phyloP scores from a whole-genome alignment of 495 filamentous ascomycete genomes.

The Clavariopsis aquatica region DNA sequence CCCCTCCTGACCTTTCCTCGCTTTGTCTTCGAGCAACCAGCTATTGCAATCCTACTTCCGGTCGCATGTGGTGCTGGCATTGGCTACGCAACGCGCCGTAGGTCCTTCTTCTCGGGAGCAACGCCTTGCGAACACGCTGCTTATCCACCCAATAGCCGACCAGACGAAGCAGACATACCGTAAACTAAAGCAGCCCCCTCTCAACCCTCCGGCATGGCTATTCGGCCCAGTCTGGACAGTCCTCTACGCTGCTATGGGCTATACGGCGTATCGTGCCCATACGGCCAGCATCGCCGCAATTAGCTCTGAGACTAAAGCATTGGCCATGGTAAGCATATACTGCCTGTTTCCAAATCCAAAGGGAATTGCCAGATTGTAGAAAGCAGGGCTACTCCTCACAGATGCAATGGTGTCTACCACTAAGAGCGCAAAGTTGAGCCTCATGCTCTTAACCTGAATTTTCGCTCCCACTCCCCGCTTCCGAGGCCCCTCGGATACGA shows the following conservation, averaged over 20 bases:
- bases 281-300: slow-evolving; percentile 59
- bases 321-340: slow-evolving; percentile 49
- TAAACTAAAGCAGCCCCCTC: slow-evolving; percentile 74
- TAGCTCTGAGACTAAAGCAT: slow-evolving; percentile 41
- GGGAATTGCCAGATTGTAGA: no score
- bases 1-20: slow-evolving; percentile 61
- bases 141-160: slow-evolving; percentile 46
- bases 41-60: slow-evolving; percentile 69
- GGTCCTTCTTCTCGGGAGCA: slow-evolving; percentile 24
- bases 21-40: slow-evolving; percentile 63
- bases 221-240: slow-evolving; percentile 86
- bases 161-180: slow-evolving; percentile 64
- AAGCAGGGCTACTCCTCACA: no score
- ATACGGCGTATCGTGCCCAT: slow-evolving; percentile 72
- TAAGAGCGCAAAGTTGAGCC: no score
- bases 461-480: no score
- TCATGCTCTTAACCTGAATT: no score
- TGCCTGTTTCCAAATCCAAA: no score
- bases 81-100: slow-evolving; percentile 63
- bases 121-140: no score
- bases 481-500: no score
- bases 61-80: slow-evolving; percentile 63
- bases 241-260: slow-evolving; percentile 89
- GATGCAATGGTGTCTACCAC: no score
- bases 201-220: slow-evolving; percentile 72